Base-by-base conservation (phyloP, 176 grass and related monocot species). In the Carex littledalei region DNA sequence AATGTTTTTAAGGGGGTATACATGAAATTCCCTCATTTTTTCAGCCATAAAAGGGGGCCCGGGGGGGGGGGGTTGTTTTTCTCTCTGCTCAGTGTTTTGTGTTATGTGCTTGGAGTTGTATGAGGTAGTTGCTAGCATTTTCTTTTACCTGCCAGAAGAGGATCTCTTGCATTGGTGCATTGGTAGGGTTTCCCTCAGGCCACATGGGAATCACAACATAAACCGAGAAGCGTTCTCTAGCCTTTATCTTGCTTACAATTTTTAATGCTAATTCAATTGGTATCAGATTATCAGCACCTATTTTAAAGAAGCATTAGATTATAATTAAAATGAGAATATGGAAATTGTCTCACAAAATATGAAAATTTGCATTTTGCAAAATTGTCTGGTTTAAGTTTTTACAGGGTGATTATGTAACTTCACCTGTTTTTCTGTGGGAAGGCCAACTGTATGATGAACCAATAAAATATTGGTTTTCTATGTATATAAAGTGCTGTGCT, bases 401-500 rank as follows among this genome's bases (percentile, higher is more conserved):
- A 53, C 11, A 76, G 21, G 21, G 72, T 10, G 24, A 76, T 76
- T 31, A 71, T 57, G 16, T 24, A 87, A 62, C 34, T 81, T 49
- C 81, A 92, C 91, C 91, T 90, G 88, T 79, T 67, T 86, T 88
- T 88, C 87, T 90, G 64, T 92, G 83, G 45, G 91, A 90, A 32
- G 86, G 86, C 91, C 88, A 92, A 50, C 64, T 84, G 68, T 86
- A 92, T 1, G 91, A 90, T 54, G 88, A 92, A 31, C 91, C 91
- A 75, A 92, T 86, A 69, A 92, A 92, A 79, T 92, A 92, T 49
- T 92, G 88, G 20, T 92, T 92, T 64, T 92, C 91, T 50, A 92
- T 90, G 60, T 92, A 92, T 83, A 92, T 90, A 63, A 92, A 92
- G 57, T 92, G 88, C 7, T 90, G 88, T 11, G 91, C 91, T 80